These are phyloP conservation scores for Cephalotrichum gorgonifer DNA, from an alignment of 2,329 filamentous ascomycete genomes.

Conservation along the genomic window DNA sequence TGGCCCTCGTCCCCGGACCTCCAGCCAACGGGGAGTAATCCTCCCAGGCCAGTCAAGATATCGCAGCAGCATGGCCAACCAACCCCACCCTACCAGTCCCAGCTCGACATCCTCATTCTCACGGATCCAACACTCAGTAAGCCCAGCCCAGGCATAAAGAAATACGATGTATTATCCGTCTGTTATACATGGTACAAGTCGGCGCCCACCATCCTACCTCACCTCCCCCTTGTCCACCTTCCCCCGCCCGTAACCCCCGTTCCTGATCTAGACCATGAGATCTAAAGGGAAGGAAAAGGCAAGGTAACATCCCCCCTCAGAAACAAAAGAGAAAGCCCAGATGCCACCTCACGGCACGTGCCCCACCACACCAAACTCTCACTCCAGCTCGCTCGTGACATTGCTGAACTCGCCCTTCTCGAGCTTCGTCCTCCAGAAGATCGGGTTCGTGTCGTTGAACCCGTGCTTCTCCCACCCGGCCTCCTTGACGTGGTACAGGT, in stretches of 20 bases:
- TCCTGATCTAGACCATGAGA: not conserved
- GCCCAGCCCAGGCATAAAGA: not conserved
- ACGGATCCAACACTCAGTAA: not conserved
- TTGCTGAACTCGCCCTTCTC: conserved; percentile 98
- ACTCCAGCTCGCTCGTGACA: conserved; percentile 69
- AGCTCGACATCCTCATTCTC: not conserved
- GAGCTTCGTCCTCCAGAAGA: conserved; percentile 99
- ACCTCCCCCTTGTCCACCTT: not conserved
- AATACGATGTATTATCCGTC: conserved; percentile 1
- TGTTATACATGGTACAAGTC: not conserved
- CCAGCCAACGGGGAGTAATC: too few species aligned
- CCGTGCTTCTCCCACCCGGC: conserved; percentile 98
- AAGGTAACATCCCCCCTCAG: too few species aligned
- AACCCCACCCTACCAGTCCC: too few species aligned
- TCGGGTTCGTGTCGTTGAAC: conserved; percentile 95
- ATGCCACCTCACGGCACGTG: not conserved
- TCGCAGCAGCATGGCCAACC: too few species aligned
- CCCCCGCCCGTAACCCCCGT: not conserved
- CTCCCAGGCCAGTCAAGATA: too few species aligned
- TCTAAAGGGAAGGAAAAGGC: not conserved
- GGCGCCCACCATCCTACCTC: conserved; percentile 2
- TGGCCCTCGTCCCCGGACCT: too few species aligned
- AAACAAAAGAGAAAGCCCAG: not conserved
- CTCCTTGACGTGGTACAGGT: conserved; percentile 98
- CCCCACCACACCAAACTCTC: conserved; percentile 11